Conservation (phyloP, 352 stramenopile genomes). For the Blastocystis sp. region DNA sequence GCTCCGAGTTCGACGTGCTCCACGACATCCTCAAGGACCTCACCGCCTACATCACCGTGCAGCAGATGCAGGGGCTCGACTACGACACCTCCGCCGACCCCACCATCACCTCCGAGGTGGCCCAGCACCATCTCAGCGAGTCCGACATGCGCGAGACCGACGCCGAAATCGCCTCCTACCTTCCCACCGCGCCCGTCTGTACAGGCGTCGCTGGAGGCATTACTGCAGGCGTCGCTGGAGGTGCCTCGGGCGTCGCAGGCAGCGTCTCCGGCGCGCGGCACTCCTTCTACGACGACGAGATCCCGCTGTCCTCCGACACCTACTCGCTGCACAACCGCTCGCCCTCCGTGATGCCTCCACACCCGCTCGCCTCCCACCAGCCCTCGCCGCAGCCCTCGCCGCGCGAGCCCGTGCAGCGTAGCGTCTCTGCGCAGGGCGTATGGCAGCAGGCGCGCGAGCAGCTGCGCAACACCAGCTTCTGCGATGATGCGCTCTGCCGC, state of each 20-base stretch:
- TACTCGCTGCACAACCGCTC: neutral
- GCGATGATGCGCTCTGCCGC: neutral
- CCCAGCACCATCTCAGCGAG: neutral
- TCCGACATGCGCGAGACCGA: constrained; percentile 21
- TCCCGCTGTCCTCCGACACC: neutral
- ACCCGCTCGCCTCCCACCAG: neutral
- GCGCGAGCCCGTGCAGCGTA: neutral
- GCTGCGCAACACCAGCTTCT: neutral
- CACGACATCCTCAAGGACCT: constrained; percentile 38
- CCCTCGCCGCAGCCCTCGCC: neutral
- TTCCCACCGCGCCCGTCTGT: neutral
- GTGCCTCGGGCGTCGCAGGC: too few relatives aligned
- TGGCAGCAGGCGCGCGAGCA: neutral
- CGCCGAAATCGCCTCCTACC: neutral
- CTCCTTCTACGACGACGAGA: neutral
- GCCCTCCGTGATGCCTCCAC: neutral
- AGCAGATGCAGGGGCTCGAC: neutral
- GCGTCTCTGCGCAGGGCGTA: neutral
- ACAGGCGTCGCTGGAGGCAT: too few relatives aligned
- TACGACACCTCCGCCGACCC: neutral
- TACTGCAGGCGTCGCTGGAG: too few relatives aligned
- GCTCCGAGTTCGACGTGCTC: constrained; percentile 49
- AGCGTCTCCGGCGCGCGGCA: neutral
- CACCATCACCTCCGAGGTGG: neutral
- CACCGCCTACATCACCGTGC: constrained; percentile 14